phyloP scores from a whole-genome alignment of 176 grass and related monocot genomes.

The Cenchrus purpureus region DNA sequence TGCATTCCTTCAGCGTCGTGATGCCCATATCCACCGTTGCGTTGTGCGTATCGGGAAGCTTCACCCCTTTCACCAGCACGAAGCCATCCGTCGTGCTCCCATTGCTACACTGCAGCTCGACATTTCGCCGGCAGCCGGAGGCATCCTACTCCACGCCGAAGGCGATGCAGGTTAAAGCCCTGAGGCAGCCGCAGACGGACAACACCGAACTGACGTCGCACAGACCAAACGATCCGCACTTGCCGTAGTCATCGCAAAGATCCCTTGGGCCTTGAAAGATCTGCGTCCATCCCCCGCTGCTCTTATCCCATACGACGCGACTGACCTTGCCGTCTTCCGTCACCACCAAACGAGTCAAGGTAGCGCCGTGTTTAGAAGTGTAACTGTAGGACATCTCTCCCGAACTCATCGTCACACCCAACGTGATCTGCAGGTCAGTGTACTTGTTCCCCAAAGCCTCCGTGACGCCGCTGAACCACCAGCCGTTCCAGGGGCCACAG shows the following conservation, averaged over 20 bases:
- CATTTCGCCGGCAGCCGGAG: constrained; percentile 38
- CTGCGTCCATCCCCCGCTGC: neutral
- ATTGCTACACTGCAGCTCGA: constrained; percentile 23
- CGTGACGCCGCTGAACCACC: constrained; percentile 48
- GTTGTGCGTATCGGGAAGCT: constrained; percentile 47
- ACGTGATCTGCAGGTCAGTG: neutral
- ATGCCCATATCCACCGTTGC: constrained; percentile 16
- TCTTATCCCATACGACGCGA: constrained; percentile 40
- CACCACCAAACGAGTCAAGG: constrained; percentile 35
- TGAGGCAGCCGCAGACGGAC: constrained; percentile 45
- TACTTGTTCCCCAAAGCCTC: constrained; percentile 20
- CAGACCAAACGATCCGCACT: constrained; percentile 52
- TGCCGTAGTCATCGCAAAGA: constrained; percentile 37
- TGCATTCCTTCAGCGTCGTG: constrained; percentile 30
- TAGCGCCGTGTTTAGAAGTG: neutral
- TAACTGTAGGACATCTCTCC: constrained; percentile 33
- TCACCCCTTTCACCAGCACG: constrained; percentile 35
- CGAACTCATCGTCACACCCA: constrained; percentile 5
- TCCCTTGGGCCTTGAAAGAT: constrained; percentile 23
- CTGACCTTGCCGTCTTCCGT: constrained; percentile 11
- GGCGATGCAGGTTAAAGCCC: constrained; percentile 38
- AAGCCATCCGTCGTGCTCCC: constrained; percentile 39
- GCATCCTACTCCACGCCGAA: neutral
- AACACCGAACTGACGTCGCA: constrained; percentile 36
- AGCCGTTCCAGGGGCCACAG: constrained; percentile 38